Evolutionary conservation across 2,329 filamentous ascomycete genomes (phyloP).

Genomic region (Corinectria fuckeliana): DNA sequence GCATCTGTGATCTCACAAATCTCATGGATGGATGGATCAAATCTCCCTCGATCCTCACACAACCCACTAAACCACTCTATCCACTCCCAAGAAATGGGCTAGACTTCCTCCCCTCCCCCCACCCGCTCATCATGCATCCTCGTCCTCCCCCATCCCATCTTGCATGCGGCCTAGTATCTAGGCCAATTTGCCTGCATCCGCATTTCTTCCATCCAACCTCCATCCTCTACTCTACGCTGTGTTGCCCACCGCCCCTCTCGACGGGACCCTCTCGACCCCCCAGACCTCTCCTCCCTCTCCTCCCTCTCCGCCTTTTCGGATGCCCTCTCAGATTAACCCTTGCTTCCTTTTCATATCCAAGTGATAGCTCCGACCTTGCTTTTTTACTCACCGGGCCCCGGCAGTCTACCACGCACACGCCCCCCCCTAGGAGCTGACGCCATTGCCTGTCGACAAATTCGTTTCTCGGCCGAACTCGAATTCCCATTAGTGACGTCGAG

Average conservation of each 20-base stretch:
- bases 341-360: slow-evolving; percentile 12
- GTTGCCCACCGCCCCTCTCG: too few relatives aligned
- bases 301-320: slow-evolving; percentile 1
- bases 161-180: background rate
- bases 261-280: background rate
- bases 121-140: background rate
- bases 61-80: background rate
- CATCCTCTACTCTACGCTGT: too few relatives aligned
- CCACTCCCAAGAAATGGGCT: background rate
- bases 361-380: slow-evolving; percentile 22
- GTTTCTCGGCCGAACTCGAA: slow-evolving; percentile 1
- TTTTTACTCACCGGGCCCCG: slow-evolving; percentile 24
- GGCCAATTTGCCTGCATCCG: background rate
- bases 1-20: background rate
- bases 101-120: background rate
- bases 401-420: slow-evolving; percentile 1
- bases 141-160: background rate
- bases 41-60: background rate
- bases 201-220: background rate
- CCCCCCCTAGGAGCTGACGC: slow-evolving; percentile 25
- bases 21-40: too few relatives aligned
- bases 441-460: slow-evolving; percentile 19
- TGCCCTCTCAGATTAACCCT: slow-evolving; percentile 8
- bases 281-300: slow-evolving; percentile 1
- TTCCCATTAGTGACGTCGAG: background rate